Conservation (phyloP, 805 yeast genomes). For the Myxozyma melibiosi region DNA sequence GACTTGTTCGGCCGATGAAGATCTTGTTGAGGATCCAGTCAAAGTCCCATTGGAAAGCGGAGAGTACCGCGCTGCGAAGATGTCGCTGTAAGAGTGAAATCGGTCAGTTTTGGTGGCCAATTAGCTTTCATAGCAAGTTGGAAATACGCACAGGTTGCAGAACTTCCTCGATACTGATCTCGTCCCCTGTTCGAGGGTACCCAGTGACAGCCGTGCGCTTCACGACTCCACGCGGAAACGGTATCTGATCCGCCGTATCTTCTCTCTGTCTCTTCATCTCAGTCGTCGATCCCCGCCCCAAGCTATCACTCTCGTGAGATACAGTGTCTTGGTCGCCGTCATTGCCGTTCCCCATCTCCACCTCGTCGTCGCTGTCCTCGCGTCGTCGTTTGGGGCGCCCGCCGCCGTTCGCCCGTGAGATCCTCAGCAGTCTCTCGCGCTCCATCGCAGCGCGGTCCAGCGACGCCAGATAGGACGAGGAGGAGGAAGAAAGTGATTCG, state of each 20-base stretch:
- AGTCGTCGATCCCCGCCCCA: not conserved
- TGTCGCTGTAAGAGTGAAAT: conserved; percentile 6
- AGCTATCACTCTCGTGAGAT: not conserved
- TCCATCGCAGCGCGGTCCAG: conserved; percentile 32
- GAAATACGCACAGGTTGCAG: conserved; percentile 24
- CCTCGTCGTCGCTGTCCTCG: conserved; percentile 6
- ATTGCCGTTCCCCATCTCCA: not conserved
- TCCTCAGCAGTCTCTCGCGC: conserved; percentile 25
- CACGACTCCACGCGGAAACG: conserved; percentile 27
- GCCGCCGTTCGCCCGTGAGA: conserved; percentile 23
- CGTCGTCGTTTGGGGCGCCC: conserved; percentile 28
- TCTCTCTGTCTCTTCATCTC: conserved; percentile 13
- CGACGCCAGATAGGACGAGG: conserved; percentile 11
- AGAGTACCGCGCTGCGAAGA: conserved; percentile 23
- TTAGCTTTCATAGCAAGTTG: no score
- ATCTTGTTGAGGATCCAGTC: conserved; percentile 30
- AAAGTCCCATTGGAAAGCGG: conserved; percentile 32
- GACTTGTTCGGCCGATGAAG: conserved; percentile 13
- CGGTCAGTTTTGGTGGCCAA: no score
- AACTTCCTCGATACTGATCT: conserved; percentile 31
- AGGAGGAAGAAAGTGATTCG: not conserved
- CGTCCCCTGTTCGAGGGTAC: conserved; percentile 10
- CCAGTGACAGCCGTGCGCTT: conserved; percentile 30
- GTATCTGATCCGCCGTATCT: conserved; percentile 9
- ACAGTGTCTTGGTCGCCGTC: no score